Conservation (phyloP, 78 protist species). For the Ministeria vibrans region DNA sequence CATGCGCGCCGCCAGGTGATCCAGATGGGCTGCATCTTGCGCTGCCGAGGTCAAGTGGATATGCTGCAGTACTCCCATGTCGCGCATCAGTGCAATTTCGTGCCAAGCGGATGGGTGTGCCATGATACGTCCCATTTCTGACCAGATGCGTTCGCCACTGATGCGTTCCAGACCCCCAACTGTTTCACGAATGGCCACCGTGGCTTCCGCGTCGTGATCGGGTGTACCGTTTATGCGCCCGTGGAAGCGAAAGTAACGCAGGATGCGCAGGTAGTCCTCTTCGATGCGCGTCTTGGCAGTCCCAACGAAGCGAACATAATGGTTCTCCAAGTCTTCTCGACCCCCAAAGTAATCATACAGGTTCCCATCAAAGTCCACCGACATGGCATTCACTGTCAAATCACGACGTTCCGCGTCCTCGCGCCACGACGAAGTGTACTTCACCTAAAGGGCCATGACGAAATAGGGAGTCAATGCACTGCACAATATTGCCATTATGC, state of each 20-base stretch:
- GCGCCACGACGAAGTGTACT: conserved; percentile 14
- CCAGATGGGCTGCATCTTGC: no score
- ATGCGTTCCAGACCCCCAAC: neutral
- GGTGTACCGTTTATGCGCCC: conserved; percentile 3
- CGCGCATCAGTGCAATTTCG: no score
- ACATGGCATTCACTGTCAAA: conserved; percentile 28
- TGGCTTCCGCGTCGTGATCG: conserved; percentile 9
- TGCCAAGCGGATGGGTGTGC: neutral
- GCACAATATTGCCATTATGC: no score
- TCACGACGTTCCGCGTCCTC: conserved; percentile 25
- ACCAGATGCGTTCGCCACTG: conserved; percentile 35
- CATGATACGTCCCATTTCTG: conserved; percentile 7
- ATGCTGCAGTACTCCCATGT: no score
- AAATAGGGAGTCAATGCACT: no score
- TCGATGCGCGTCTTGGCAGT: conserved; percentile 7
- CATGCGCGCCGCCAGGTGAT: no score
- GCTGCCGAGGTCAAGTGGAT: no score
- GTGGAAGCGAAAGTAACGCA: conserved; percentile 41
- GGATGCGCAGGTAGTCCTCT: conserved; percentile 38
- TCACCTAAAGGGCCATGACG: no score
- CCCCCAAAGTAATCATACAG: conserved; percentile 33
- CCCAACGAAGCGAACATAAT: conserved; percentile 19
- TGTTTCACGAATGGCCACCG: neutral
- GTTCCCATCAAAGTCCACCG: neutral
- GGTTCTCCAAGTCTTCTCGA: neutral